phyloP scores from a whole-genome alignment of 2,329 filamentous ascomycete genomes.

The Erysiphe pulchra region DNA sequence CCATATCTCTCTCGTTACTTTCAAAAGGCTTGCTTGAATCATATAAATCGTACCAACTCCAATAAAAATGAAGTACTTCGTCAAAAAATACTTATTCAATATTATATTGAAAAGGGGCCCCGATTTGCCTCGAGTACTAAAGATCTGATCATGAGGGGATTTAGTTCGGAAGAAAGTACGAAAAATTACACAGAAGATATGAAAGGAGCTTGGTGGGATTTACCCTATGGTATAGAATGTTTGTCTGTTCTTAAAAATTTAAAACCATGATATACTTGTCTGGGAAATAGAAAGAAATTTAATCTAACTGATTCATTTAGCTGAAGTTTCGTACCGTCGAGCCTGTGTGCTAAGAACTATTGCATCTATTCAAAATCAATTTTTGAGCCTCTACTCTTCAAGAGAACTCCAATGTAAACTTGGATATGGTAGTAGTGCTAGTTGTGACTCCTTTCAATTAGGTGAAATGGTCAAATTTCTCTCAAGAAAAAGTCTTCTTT shows the following conservation, averaged over 20 bases:
- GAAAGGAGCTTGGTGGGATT: slow-evolving; percentile 39
- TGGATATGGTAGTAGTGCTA: slow-evolving; percentile 44
- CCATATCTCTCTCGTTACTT: slow-evolving; percentile 27
- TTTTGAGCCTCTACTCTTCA: slow-evolving; percentile 39
- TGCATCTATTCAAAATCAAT: slow-evolving; percentile 42
- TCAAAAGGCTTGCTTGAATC: slow-evolving; percentile 19
- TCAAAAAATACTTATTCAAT: slow-evolving; percentile 41
- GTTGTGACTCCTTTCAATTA: slow-evolving; percentile 56
- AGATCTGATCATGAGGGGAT: slow-evolving; percentile 40
- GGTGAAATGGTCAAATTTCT: slow-evolving; percentile 57
- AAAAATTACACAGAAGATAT: slow-evolving; percentile 14
- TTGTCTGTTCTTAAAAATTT: background rate
- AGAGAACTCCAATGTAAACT: slow-evolving; percentile 43
- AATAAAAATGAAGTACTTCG: slow-evolving; percentile 35
- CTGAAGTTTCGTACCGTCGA: slow-evolving; percentile 39
- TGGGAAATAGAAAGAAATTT: too few relatives aligned
- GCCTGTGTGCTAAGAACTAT: slow-evolving; percentile 42
- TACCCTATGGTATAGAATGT: slow-evolving; percentile 38
- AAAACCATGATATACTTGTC: too few relatives aligned
- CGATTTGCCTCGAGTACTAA: slow-evolving; percentile 35
- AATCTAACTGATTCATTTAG: slow-evolving; percentile 14
- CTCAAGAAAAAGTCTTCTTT: slow-evolving; percentile 30
- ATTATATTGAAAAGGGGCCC: slow-evolving; percentile 34
- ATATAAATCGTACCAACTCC: slow-evolving; percentile 27
- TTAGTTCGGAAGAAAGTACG: slow-evolving; percentile 12